Evolutionary conservation across 345 rosid genomes (phyloP), one percentile per base, ranked within the genome.

Genomic region (Raphanus raphanistrum): DNA sequence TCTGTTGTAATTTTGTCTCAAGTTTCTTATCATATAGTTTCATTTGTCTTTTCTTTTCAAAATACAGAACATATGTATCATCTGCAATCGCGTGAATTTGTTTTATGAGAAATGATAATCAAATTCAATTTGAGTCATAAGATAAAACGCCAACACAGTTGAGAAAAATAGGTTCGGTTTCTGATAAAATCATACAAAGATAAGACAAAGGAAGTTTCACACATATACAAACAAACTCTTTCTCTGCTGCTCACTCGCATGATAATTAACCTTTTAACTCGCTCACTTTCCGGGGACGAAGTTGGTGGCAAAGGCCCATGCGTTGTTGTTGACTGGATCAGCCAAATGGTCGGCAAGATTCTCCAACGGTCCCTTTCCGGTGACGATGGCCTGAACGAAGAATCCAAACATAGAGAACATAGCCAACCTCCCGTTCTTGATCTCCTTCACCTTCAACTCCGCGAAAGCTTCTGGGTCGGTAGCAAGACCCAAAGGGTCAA

Each of bases 401-500:
- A 90, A 87, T 58, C 95, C 93, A 5, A 88, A 92, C 97, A 92
- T 87, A 17, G 92, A 90, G 87, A 92, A 92, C 95, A 89, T 90
- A 67, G 94, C 94, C 77, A 90, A 79, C 65, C 97, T 83, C 5
- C 97, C 91, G 38, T 92, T 92, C 90, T 91, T 91, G 71, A 89
- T 35, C 76, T 92, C 97, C 85, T 88, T 92, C 4, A 90, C 95
- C 86, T 92, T 92, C 6, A 92, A 80, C 83, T 90, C 94, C 0
- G 96, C 94, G 13, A 92, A 90, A 0, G 98, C 96, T 17, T 92
- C 96, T 0, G 94, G 96, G 84, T 92, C 98, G 45, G 84, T 88
- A 11, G 94, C 96, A 17, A 92, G 77, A 1, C 90, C 92, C 83
- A 89, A 81, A 11, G 97, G 97, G 88, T 91, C 97, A 12, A 90